phyloP scores from a whole-genome alignment of 805 yeast species.

The Saturnispora bothae region DNA sequence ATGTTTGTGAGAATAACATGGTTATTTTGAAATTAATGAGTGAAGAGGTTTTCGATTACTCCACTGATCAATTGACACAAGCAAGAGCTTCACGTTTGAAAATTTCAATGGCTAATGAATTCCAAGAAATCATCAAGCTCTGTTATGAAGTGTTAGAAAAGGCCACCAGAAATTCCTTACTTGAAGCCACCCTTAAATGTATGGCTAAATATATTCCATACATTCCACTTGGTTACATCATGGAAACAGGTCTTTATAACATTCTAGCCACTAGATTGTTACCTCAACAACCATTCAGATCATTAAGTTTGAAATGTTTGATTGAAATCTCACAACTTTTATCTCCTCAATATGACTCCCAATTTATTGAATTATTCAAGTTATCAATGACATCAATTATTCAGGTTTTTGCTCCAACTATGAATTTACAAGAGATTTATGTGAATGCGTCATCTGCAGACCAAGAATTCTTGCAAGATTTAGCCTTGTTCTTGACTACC shows the following conservation, averaged over 20 bases:
- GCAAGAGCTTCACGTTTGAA: slow-evolving; percentile 82
- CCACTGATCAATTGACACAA: slow-evolving; percentile 95
- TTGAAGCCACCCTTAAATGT: slow-evolving; percentile 75
- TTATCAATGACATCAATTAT: slow-evolving; percentile 61
- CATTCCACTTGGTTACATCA: slow-evolving; percentile 86
- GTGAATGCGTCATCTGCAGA: slow-evolving; percentile 67
- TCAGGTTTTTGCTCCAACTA: slow-evolving; percentile 56
- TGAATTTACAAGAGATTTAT: slow-evolving; percentile 66
- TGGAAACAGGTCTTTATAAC: slow-evolving; percentile 73
- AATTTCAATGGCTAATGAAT: slow-evolving; percentile 77
- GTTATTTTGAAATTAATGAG: slow-evolving; percentile 75
- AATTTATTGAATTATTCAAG: slow-evolving; percentile 61
- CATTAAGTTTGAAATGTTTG: slow-evolving; percentile 79
- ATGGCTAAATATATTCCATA: slow-evolving; percentile 81
- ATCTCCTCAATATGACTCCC: slow-evolving; percentile 43
- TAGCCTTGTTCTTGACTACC: slow-evolving; percentile 86
- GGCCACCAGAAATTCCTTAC: slow-evolving; percentile 73
- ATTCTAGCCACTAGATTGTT: slow-evolving; percentile 68
- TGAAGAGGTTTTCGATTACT: slow-evolving; percentile 92
- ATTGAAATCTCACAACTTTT: slow-evolving; percentile 77
- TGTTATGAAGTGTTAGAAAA: slow-evolving; percentile 91
- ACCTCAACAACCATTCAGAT: slow-evolving; percentile 67
- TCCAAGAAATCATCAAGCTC: slow-evolving; percentile 83
- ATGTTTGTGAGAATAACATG: slow-evolving; percentile 98
- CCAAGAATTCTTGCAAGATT: slow-evolving; percentile 89